phyloP scores from a whole-genome alignment of 352 stramenopile species.

The Phytophthora tentaculata region DNA sequence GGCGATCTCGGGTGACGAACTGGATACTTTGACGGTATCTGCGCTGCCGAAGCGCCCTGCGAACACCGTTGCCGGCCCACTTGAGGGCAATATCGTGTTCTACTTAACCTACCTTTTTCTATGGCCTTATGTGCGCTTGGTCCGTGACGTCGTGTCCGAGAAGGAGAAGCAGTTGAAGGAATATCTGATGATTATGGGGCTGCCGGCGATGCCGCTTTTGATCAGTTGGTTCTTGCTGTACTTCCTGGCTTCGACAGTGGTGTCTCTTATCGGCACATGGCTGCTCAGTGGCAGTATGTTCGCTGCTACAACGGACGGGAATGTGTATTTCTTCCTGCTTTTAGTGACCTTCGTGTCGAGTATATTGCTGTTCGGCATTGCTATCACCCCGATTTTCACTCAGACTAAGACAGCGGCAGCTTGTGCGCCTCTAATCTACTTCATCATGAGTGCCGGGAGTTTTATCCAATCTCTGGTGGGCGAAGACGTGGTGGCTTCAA shows the following conservation, averaged over 20 bases:
- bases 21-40: constrained; percentile 49
- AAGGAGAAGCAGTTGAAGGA: constrained; percentile 92
- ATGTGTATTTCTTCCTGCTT: constrained; percentile 64
- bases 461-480: constrained; percentile 62
- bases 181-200: constrained; percentile 90
- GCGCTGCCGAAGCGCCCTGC: constrained; percentile 52
- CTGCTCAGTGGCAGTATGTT: constrained; percentile 77
- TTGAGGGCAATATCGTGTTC: constrained; percentile 76
- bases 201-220: constrained; percentile 73
- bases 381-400: constrained; percentile 78
- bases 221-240: constrained; percentile 86
- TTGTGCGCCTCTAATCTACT: constrained; percentile 68
- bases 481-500: constrained; percentile 54
- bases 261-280: constrained; percentile 57
- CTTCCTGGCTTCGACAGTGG: constrained; percentile 60
- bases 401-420: constrained; percentile 73
- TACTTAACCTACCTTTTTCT: constrained; percentile 83
- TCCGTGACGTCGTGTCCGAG: constrained; percentile 88
- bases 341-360: constrained; percentile 64
- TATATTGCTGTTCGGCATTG: constrained; percentile 72
- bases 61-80: constrained; percentile 43
- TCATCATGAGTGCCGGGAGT: constrained; percentile 57
- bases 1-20: constrained; percentile 37
- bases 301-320: constrained; percentile 41
- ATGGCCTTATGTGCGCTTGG: constrained; percentile 86